Conservation (phyloP, 345 rosid species). For the Eucalyptus albens region DNA sequence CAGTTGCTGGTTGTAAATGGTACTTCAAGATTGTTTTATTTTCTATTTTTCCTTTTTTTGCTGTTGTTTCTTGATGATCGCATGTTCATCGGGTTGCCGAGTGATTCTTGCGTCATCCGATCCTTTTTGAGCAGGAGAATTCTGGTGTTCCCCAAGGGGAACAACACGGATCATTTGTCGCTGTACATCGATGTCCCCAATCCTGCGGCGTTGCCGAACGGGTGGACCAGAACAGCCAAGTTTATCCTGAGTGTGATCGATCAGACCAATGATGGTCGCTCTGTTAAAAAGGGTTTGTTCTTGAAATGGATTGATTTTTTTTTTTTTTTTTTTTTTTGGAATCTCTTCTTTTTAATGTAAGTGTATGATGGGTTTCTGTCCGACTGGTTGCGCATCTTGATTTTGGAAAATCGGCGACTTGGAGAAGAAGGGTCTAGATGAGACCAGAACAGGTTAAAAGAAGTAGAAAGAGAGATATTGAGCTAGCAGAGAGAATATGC, state of each 20-base stretch:
- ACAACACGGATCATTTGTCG: background rate
- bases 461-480: background rate
- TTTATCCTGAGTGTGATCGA: conserved; percentile 5
- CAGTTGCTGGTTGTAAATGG: background rate
- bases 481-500: background rate
- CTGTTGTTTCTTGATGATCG: background rate
- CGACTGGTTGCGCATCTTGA: background rate
- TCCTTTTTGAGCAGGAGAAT: background rate
- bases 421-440: background rate
- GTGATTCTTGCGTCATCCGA: background rate
- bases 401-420: background rate
- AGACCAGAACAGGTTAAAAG: background rate
- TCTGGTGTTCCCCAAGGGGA: background rate
- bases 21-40: background rate
- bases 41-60: too few relatives aligned
- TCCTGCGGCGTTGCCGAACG: background rate
- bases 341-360: background rate
- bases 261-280: background rate
- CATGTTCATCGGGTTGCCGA: background rate
- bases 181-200: conserved; percentile 5
- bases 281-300: background rate
- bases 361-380: background rate
- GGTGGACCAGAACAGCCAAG: conserved; percentile 10
- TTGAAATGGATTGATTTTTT: background rate
- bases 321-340: background rate